Percentiles rank a stretch among this genome's conserved stretches.
Evolutionary conservation across 495 filamentous ascomycete genomes (phyloP).

Genomic region (Lasiosphaeria ovina): DNA sequence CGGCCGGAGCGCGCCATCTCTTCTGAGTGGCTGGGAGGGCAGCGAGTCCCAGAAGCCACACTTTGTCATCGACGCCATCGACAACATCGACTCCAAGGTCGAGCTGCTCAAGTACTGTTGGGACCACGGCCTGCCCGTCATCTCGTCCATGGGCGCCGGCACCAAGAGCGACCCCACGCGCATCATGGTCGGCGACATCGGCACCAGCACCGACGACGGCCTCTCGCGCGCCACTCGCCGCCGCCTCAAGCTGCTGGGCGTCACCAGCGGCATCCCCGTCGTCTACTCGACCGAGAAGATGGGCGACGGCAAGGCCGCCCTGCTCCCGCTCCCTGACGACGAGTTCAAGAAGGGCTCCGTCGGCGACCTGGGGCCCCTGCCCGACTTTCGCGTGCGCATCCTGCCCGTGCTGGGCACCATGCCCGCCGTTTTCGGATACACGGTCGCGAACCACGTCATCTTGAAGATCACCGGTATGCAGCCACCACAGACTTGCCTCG

Average conservation of each 20-base stretch:
- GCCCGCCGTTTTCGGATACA: constrained; percentile 93
- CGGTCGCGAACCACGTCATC: constrained; percentile 86
- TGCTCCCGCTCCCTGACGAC: constrained; percentile 83
- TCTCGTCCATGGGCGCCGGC: constrained; percentile 95
- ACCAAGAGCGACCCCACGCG: constrained; percentile 96
- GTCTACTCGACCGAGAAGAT: constrained; percentile 93
- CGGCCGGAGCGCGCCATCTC: constrained; percentile 50
- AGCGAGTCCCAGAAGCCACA: constrained; percentile 66
- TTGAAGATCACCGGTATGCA: constrained; percentile 62
- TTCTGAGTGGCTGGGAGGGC: constrained; percentile 62
- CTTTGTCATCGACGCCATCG: constrained; percentile 94
- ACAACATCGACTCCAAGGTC: constrained; percentile 97
- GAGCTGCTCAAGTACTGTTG: constrained; percentile 86
- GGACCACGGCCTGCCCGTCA: constrained; percentile 68
- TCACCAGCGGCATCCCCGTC: constrained; percentile 81
- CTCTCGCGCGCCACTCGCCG: constrained; percentile 82
- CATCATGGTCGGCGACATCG: constrained; percentile 91
- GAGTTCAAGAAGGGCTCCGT: constrained; percentile 87
- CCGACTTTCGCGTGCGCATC: constrained; percentile 91
- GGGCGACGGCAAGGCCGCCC: constrained; percentile 84
- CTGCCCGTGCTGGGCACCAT: constrained; percentile 94
- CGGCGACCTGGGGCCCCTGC: constrained; percentile 79
- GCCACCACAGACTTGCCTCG: not conserved
- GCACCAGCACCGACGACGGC: constrained; percentile 81
- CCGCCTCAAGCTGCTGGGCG: constrained; percentile 71